Base-by-base conservation (phyloP, 345 rosid species). In the Gossypium stocksii region DNA sequence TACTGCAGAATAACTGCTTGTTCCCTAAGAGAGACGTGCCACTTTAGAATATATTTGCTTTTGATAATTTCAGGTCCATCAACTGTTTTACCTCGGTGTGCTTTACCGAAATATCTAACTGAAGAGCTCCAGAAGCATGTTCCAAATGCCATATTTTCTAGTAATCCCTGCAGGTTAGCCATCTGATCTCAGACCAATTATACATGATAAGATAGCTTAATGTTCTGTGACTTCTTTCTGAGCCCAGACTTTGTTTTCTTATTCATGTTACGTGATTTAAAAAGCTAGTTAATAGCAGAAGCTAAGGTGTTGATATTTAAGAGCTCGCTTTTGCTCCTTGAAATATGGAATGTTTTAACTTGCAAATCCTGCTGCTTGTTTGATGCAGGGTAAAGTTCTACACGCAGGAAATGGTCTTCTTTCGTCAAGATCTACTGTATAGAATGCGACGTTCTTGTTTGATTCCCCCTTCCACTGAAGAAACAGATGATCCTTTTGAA, bases 81-180 rank as follows among this genome's bases (percentile, higher is more conserved):
- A 63, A 87, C 89, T 16, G 96, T 72, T 77, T 82, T 95, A 70
- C 99, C 98, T 15, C 81, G 93, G 75, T 85, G 92, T 71, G 85
- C 91, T 83, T 85, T 95, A 79, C 97, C 98, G 17, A 90, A 85
- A 52, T 91, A 81, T 79, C 74, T 95, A 64, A 88, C 87, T 17
- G 91, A 90, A 78, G 99, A 93, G 87, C 85, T 95, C 78, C 86
- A 69, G 75, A 82, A 86, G 13, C 71, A 78, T 72, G 74, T 91
- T 77, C 98, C 97, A 7, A 86, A 87, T 81, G 94, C 96, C 66
- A 89, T 90, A 82, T 95, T 95, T 85, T 79, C 90, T 27, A 91
- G 90, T 79, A 95, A 95, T 83, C 99, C 99, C 62, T 93, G 99
- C 98, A 91, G 98, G 99, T 91, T 61, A 75, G 63, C 77, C 75